Evolutionary conservation across 2,329 filamentous ascomycete species (phyloP), one percentile per base, ranked within the genome.

Genomic region (Plenodomus biglobosus): DNA sequence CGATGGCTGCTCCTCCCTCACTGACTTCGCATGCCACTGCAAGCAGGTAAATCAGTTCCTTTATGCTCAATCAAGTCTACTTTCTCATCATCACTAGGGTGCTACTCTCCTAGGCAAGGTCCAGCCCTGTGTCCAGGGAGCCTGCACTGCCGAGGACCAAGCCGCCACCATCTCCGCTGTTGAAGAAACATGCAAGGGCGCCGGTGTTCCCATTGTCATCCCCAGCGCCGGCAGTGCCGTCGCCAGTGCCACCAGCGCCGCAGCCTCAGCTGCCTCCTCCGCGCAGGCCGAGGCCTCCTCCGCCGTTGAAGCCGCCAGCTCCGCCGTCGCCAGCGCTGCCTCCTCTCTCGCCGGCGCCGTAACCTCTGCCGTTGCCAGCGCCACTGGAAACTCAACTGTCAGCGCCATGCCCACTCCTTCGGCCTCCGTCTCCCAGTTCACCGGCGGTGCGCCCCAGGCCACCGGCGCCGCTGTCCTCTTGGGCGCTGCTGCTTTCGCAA

Each of bases 101-200:
- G 60, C 68, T 30, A n/a, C 53, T 24, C 71, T 80, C 38, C 61
- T 77, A 39, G 44, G 55, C 37, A 46, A 62, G 38, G 71, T 79
- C 49, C 72, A 72, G 47, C 78, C 78, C 37, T 80, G 78, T 50
- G 76, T 80, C 21, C 44, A 77, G 61, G 60, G 65, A 30, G 69
- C 69, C 17, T 80, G 78, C 65, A 54, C 54, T 6, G 35, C 64
- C 16, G 50, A 57, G 0, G 75, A 77, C 52, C 72, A 75, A 55
- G 61, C 50, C 38, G 44, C 55, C 20, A 60, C 64, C 52, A 62
- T 69, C 49, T 34, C 50, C 7, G 64, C 59, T 17, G 66, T 72
- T 39, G 48, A 65, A 49, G 46, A 50, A 16, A 66, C 68, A n/a
- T 74, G 70, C 63, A 17, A 49, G 19, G 59, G 61, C 10, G 64